These are phyloP conservation scores for Citrullus amarus DNA, from an alignment of 306 rosid genomes.

Conservation along the genomic window DNA sequence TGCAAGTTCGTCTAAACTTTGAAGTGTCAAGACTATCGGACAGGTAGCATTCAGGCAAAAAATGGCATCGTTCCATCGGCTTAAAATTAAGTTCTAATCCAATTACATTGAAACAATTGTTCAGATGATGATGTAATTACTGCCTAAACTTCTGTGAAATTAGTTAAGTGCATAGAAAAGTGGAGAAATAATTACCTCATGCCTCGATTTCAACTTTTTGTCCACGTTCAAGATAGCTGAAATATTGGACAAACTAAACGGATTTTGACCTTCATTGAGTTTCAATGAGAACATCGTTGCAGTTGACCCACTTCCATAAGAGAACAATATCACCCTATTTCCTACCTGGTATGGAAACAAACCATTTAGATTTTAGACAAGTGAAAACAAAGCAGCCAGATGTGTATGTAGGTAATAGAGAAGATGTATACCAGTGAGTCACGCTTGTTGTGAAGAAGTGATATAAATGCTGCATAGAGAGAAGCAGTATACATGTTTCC, in stretches of 20 bases:
- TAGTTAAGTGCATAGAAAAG: neutral
- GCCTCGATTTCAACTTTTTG: slow-evolving; percentile 79
- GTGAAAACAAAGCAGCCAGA: slow-evolving; percentile 3
- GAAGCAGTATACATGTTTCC: slow-evolving; percentile 99
- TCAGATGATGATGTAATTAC: neutral
- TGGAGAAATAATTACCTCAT: slow-evolving; percentile 48
- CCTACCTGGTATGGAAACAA: slow-evolving; percentile 44
- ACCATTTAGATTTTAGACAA: neutral
- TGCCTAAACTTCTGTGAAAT: neutral
- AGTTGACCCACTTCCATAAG: slow-evolving; percentile 89
- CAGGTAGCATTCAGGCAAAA: neutral
- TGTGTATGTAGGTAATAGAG: slow-evolving; percentile 1
- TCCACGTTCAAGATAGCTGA: slow-evolving; percentile 57
- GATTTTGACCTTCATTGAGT: slow-evolving; percentile 40
- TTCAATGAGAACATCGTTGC: slow-evolving; percentile 85
- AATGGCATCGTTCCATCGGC: neutral
- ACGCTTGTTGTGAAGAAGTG: slow-evolving; percentile 73
- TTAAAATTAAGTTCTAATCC: neutral
- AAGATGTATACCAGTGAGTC: slow-evolving; percentile 52
- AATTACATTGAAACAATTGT: neutral
- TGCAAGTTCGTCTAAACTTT: neutral
- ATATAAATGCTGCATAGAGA: slow-evolving; percentile 87
- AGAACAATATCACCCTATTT: slow-evolving; percentile 66
- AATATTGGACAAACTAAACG: slow-evolving; percentile 83
- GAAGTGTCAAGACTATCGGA: neutral